Percentiles rank a stretch among this genome's conserved stretches.
Conservation (phyloP, 2,329 filamentous ascomycete species). For the Septoria linicola region DNA sequence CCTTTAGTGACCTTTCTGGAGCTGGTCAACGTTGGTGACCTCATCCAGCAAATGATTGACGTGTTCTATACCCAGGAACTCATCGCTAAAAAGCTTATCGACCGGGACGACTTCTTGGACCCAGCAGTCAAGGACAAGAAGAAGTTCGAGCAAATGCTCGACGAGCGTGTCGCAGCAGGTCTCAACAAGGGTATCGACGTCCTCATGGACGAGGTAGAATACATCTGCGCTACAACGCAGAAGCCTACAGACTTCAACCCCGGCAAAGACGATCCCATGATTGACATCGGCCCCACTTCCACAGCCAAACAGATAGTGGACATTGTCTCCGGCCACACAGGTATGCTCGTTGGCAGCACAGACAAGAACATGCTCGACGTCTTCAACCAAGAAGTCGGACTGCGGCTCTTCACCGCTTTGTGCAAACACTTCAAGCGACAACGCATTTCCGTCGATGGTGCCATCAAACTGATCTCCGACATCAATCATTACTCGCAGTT, state of each 20-base stretch:
- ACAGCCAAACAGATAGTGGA: slow-evolving; percentile 80
- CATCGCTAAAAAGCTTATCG: slow-evolving; percentile 74
- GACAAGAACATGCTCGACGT: slow-evolving; percentile 98
- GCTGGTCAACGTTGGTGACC: slow-evolving; percentile 93
- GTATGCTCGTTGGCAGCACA: slow-evolving; percentile 89
- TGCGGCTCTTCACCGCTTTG: slow-evolving; percentile 84
- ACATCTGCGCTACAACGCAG: slow-evolving; percentile 86
- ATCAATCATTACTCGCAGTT: slow-evolving; percentile 93
- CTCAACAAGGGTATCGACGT: slow-evolving; percentile 98
- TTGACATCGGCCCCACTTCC: slow-evolving; percentile 70
- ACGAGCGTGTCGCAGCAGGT: slow-evolving; percentile 92
- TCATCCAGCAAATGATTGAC: slow-evolving; percentile 98
- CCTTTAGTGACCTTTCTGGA: slow-evolving; percentile 95
- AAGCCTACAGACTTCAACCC: slow-evolving; percentile 89
- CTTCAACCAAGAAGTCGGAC: slow-evolving; percentile 95
- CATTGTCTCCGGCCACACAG: slow-evolving; percentile 82
- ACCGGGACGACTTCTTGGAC: slow-evolving; percentile 92
- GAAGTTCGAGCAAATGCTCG: slow-evolving; percentile 97
- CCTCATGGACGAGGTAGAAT: slow-evolving; percentile 97
- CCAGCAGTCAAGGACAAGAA: slow-evolving; percentile 93
- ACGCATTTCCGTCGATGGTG: slow-evolving; percentile 83
- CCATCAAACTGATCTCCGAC: slow-evolving; percentile 90
- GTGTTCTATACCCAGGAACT: slow-evolving; percentile 98
- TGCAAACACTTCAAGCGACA: slow-evolving; percentile 98
- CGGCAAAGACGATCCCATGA: slow-evolving; percentile 37